These are phyloP conservation scores for Nevesoporus exiguus DNA, from an alignment of 768 basidiomycete genomes.

Conservation along the genomic window DNA sequence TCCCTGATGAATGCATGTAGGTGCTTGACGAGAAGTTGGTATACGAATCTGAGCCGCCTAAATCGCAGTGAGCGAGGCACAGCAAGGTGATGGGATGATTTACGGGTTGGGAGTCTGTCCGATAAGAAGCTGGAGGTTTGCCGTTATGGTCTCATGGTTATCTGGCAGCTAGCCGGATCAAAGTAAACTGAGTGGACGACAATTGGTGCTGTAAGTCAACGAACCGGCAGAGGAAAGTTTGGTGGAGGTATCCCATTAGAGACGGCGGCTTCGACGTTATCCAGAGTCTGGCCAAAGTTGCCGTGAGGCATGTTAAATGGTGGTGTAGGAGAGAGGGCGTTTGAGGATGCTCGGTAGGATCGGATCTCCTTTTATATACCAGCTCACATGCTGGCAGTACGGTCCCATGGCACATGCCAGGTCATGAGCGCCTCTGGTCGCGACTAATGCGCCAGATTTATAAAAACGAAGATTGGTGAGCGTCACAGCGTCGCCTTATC, in stretches of 20 bases:
- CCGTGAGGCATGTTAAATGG: constrained; percentile 6
- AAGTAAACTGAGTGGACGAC: background rate
- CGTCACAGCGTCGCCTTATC: background rate
- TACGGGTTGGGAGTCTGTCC: constrained; percentile 40
- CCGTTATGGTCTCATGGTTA: constrained; percentile 47
- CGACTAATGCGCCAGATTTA: no score
- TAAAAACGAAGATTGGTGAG: background rate
- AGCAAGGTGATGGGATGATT: constrained; percentile 5
- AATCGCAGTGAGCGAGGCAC: background rate
- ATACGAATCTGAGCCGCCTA: constrained; percentile 46
- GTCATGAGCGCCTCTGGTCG: background rate
- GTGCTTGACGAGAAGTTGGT: constrained; percentile 56
- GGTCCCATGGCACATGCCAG: background rate
- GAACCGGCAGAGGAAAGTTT: constrained; percentile 39
- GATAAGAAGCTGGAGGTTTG: constrained; percentile 41
- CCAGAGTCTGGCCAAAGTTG: constrained; percentile 1
- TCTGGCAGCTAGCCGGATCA: constrained; percentile 41
- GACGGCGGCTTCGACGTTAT: constrained; percentile 24
- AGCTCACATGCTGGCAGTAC: background rate
- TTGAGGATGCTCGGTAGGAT: background rate
- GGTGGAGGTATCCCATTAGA: constrained; percentile 42
- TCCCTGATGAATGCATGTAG: constrained; percentile 74
- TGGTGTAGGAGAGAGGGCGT: background rate
- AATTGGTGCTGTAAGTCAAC: constrained; percentile 5
- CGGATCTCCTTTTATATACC: constrained; percentile 7